These are phyloP conservation scores for Oehlia diaphana DNA, from an alignment of 192 early-diverging fungal species.

Conservation along the genomic window DNA sequence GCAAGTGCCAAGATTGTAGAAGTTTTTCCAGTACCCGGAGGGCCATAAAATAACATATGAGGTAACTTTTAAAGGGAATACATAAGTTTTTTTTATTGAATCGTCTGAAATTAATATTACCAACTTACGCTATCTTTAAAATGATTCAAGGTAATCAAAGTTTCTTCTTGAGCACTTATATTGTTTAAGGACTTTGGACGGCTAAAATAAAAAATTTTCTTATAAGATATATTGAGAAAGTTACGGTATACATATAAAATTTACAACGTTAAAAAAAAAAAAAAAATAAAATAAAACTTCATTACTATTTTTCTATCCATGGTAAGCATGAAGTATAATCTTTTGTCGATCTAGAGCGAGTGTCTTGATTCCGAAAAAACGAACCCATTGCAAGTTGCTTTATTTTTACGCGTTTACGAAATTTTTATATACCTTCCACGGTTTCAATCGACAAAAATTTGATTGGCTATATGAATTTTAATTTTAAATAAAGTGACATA, in stretches of 20 bases:
- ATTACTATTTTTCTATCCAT: constrained; percentile 92
- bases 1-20: constrained; percentile 91
- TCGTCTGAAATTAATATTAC: neutral
- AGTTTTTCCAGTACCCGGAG: constrained; percentile 97
- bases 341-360: neutral
- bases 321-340: constrained; percentile 34
- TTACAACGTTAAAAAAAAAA: too few relatives aligned
- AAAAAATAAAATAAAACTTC: too few relatives aligned
- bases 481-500: too few relatives aligned
- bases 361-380: neutral
- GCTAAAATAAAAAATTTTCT: constrained; percentile 32
- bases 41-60: constrained; percentile 97
- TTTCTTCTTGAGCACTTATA: constrained; percentile 89
- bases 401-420: neutral
- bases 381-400: neutral
- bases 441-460: too few relatives aligned
- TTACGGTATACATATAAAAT: neutral
- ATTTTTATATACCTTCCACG: too few relatives aligned
- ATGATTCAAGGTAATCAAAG: constrained; percentile 78
- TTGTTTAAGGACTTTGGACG: constrained; percentile 86
- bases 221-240: neutral
- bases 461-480: too few relatives aligned
- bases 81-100: neutral
- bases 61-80: constrained; percentile 68
- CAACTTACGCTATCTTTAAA: constrained; percentile 35